phyloP scores from a whole-genome alignment of 2,329 filamentous ascomycete species.

The Aspergillus pseudoterreus region DNA sequence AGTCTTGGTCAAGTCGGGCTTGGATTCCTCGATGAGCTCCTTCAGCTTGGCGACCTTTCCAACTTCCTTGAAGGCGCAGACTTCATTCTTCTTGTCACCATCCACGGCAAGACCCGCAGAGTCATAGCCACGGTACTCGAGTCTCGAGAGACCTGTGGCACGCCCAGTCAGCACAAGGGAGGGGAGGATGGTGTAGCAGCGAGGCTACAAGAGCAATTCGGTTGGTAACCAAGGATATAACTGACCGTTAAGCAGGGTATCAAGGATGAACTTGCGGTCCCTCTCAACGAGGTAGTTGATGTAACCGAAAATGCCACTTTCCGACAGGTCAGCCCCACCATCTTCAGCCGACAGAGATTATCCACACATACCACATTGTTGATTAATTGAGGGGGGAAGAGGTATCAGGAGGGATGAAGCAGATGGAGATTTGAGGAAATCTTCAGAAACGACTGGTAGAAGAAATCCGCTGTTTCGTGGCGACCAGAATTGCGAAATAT shows the following conservation, averaged over 20 bases:
- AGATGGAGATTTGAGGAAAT: conserved; percentile 1
- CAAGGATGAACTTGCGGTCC: conserved; percentile 92
- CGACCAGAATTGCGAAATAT: too few relatives aligned
- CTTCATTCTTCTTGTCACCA: conserved; percentile 98
- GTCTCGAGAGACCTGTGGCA: conserved; percentile 73
- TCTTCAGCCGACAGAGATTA: background rate
- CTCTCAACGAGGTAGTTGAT: conserved; percentile 99
- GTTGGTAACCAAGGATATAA: conserved; percentile 13
- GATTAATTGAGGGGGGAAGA: conserved; percentile 2
- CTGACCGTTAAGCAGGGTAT: conserved; percentile 93
- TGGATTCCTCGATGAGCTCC: conserved; percentile 79
- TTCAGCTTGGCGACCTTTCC: conserved; percentile 98
- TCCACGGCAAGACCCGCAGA: conserved; percentile 94
- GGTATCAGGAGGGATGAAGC: background rate
- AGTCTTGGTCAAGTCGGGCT: conserved; percentile 82
- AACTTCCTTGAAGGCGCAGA: conserved; percentile 97
- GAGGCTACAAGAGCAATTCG: background rate
- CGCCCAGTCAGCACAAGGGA: background rate
- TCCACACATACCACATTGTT: conserved; percentile 34
- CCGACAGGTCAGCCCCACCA: conserved; percentile 12
- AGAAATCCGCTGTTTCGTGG: background rate
- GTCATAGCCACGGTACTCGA: conserved; percentile 98
- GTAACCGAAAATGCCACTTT: conserved; percentile 68
- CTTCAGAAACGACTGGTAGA: background rate
- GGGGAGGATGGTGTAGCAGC: too few relatives aligned